Conservation (phyloP, 1,284 basidiomycete genomes). For the Naganishia cerealis region DNA sequence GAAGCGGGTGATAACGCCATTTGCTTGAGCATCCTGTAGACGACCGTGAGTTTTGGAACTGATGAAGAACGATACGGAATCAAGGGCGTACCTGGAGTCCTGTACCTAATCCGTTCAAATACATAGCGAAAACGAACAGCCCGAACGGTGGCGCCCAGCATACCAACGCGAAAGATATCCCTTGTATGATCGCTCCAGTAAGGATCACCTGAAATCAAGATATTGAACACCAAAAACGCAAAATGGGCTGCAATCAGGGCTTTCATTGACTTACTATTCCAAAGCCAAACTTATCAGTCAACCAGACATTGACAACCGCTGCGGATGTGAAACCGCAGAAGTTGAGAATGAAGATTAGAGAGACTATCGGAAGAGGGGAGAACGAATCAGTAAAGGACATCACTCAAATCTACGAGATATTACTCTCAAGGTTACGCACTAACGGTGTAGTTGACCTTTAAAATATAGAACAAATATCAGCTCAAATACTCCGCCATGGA, state of each 20-base stretch:
- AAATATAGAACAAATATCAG: constrained; percentile 52
- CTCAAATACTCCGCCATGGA: not conserved
- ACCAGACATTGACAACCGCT: constrained; percentile 58
- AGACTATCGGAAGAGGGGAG: constrained; percentile 59
- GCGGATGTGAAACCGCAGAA: constrained; percentile 60
- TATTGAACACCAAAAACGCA: not conserved
- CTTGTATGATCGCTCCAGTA: constrained; percentile 47
- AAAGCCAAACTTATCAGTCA: constrained; percentile 61
- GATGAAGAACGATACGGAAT: not conserved
- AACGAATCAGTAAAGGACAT: constrained; percentile 56
- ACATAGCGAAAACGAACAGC: constrained; percentile 63
- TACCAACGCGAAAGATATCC: constrained; percentile 60
- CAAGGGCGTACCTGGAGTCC: constrained; percentile 57
- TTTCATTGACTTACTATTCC: constrained; percentile 57
- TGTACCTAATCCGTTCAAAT: constrained; percentile 64
- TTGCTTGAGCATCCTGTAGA: constrained; percentile 61
- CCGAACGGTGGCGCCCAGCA: constrained; percentile 67
- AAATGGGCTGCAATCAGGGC: not conserved
- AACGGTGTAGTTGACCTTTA: constrained; percentile 34
- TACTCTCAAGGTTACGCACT: constrained; percentile 11
- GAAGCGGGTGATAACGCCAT: constrained; percentile 58
- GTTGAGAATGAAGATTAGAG: constrained; percentile 62
- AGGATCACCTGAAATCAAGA: constrained; percentile 40
- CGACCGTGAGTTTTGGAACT: constrained; percentile 36
- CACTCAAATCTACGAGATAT: not conserved